These are phyloP conservation scores for Echinosophora koreensis DNA, from an alignment of 306 rosid genomes.

Conservation along the genomic window DNA sequence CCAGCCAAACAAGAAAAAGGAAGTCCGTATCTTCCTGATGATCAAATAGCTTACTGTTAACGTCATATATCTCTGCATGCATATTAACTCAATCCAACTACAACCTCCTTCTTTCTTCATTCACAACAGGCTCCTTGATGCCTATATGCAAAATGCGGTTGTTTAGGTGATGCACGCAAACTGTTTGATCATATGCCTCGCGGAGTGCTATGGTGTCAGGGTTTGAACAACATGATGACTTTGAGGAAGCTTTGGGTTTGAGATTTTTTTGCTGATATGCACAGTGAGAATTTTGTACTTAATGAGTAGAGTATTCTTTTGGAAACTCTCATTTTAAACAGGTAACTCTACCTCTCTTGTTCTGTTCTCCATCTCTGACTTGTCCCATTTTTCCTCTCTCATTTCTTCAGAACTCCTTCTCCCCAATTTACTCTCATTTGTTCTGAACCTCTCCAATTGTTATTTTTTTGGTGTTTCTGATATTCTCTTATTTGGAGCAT, in stretches of 20 bases:
- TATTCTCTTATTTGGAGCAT: too few species aligned
- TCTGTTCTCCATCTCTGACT: too few species aligned
- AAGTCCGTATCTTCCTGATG: too few species aligned
- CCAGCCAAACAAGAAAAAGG: too few species aligned
- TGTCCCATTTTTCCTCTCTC: too few species aligned
- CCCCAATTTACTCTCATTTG: too few species aligned
- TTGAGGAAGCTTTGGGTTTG: conserved; percentile 53
- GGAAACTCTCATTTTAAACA: too few species aligned
- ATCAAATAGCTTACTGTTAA: too few species aligned
- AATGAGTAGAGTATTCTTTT: conserved; percentile 54
- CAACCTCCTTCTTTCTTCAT: conserved; percentile 63
- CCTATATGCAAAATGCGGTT: conserved; percentile 52
- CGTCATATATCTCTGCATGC: too few species aligned
- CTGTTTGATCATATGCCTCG: conserved; percentile 62
- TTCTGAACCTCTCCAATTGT: too few species aligned
- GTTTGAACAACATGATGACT: conserved; percentile 51
- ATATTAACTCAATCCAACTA: conserved; percentile 69
- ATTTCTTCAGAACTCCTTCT: too few species aligned
- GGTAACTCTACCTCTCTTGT: conserved; percentile 21
- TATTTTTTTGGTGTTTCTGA: too few species aligned
- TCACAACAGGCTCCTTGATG: conserved; percentile 60
- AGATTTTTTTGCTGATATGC: conserved; percentile 53
- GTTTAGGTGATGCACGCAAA: conserved; percentile 50
- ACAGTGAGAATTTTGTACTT: conserved; percentile 54
- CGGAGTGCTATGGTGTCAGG: conserved; percentile 66